Evolutionary conservation across 352 stramenopile species (phyloP).

Genomic region (Globisporangium perplexum): DNA sequence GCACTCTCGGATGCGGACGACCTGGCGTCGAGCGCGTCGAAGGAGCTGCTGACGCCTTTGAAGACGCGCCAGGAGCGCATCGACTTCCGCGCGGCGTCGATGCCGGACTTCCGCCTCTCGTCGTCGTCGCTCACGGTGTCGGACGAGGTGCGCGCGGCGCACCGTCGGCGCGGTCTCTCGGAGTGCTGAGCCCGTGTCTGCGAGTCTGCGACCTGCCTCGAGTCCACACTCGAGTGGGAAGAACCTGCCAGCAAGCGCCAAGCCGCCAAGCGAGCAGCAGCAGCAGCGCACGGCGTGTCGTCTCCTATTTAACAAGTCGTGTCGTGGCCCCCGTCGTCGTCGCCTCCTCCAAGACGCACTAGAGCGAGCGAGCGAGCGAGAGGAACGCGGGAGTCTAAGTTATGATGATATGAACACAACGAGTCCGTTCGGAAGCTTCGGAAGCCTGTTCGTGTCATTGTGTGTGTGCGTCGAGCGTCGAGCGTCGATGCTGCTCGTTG

Average conservation of each 20-base stretch:
- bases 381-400: neutral
- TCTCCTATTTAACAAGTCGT: neutral
- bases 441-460: too few relatives aligned
- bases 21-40: conserved; percentile 21
- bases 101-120: conserved; percentile 61
- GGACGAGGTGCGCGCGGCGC: conserved; percentile 16
- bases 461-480: too few relatives aligned
- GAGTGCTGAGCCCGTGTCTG: conserved; percentile 8
- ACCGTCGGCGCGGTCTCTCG: conserved; percentile 29
- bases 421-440: too few relatives aligned
- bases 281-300: neutral
- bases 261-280: neutral
- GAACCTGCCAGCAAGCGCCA: too few relatives aligned
- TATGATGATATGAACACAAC: neutral
- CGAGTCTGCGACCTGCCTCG: too few relatives aligned
- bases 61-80: conserved; percentile 73
- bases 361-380: too few relatives aligned
- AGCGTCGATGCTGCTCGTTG: too few relatives aligned
- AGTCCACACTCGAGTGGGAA: too few relatives aligned
- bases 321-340: neutral
- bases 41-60: conserved; percentile 22
- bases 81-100: conserved; percentile 55
- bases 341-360: conserved; percentile 1
- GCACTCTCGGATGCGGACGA: conserved; percentile 45
- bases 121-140: conserved; percentile 24